Evolutionary conservation across 805 yeast species (phyloP), one percentile per base, ranked within the genome.

Genomic region (Wickerhamiella brachini): DNA sequence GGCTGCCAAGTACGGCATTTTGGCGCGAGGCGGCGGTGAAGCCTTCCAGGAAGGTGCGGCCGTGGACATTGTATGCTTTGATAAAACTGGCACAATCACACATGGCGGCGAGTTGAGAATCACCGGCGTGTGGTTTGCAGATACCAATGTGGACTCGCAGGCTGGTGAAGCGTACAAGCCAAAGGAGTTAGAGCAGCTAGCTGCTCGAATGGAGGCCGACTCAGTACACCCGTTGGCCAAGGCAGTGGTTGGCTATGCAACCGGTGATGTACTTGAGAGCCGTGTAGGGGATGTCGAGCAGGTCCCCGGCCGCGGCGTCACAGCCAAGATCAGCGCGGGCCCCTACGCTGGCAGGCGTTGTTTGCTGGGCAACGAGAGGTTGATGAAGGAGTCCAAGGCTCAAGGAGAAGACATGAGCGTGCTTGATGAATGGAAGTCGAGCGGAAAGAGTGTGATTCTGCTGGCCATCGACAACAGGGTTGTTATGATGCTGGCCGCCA

Each of bases 1-100:
- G 48, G 87, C 89, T 38, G 93, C 93, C 13, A 81, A 79, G 59
- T 67, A 78, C 61, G 93, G 90, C 20, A 79, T 84, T 49, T 69
- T 84, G 39, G 87, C 84, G 1, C 75, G 82, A 56, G 90, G 90
- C 17, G 93, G 93, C 5, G 93, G 93, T 34, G 80, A 78, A 47
- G 87, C 90, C 1, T 83, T 84, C 61, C 88, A 84, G 65, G 86
- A 84, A 59, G 89, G 83, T 1, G 76, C 87, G 1, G 69, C 68
- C 22, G 70, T 81, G 26, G 75, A 78, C 50, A 74, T 79, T 38
- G 75, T 83, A 8, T 83, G 88, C 57, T 83, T 83, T 60, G 93
- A 83, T 65, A 83, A 83, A 57, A 83, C 90, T 0, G 93, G 90
- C 1, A 83, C 93, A 0, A 67, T 83, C 56, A 83, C 93, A 0